These are phyloP conservation scores for Sporothrix mexicana DNA, from an alignment of 2,329 filamentous ascomycete genomes.

Conservation along the genomic window DNA sequence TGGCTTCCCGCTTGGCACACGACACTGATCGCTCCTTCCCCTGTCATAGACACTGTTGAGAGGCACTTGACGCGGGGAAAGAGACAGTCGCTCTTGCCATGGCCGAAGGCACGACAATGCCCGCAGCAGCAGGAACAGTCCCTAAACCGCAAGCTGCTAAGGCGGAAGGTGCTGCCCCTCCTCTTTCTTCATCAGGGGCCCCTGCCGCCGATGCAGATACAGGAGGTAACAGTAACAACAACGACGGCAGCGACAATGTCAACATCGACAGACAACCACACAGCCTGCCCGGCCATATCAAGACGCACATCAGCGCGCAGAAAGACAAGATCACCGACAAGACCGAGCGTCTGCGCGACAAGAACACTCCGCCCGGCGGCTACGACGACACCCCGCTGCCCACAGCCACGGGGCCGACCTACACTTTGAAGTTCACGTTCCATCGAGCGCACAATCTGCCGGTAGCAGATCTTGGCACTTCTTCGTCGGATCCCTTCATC, in stretches of 20 bases:
- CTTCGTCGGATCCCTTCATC: conserved; percentile 84
- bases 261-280: not conserved
- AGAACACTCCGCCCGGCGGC: conserved; percentile 34
- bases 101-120: not conserved
- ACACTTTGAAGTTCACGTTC: conserved; percentile 84
- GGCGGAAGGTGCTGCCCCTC: not conserved
- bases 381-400: conserved; percentile 70
- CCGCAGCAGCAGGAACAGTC: not conserved
- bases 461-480: conserved; percentile 75
- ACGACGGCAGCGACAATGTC: not conserved
- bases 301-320: conserved; percentile 7
- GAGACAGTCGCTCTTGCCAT: not conserved
- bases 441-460: conserved; percentile 82
- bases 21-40: not conserved
- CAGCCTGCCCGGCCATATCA: conserved; percentile 11
- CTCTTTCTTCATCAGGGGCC: not conserved
- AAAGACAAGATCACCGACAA: conserved; percentile 22
- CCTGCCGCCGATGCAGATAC: not conserved
- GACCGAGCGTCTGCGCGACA: conserved; percentile 5
- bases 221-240: not conserved
- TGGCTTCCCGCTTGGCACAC: conserved; percentile 17
- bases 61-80: not conserved
- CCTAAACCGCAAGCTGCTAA: not conserved
- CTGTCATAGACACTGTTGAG: not conserved
- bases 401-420: conserved; percentile 67